phyloP scores from a whole-genome alignment of 495 filamentous ascomycete species.

The Margaritispora aquatica region DNA sequence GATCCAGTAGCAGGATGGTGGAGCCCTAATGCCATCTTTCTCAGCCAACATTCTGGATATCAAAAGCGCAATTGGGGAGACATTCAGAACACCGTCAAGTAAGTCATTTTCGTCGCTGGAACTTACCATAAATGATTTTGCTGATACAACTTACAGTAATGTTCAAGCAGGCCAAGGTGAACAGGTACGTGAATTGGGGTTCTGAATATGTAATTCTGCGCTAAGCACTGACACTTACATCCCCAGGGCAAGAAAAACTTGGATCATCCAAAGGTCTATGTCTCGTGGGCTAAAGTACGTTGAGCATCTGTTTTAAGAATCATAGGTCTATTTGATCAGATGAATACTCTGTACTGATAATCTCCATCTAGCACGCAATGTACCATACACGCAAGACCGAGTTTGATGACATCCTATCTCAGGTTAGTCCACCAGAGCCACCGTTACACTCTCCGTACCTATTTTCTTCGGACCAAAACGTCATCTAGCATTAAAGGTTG shows the following conservation, averaged over 20 bases:
- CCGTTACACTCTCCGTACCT: too few relatives aligned
- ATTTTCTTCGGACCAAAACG: too few relatives aligned
- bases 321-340: too few relatives aligned
- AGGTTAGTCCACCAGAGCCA: neutral
- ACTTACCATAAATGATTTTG: neutral
- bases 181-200: too few relatives aligned
- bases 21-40: neutral
- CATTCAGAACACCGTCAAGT: neutral
- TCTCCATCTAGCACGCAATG: too few relatives aligned
- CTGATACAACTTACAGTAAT: neutral
- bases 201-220: too few relatives aligned
- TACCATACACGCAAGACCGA: neutral
- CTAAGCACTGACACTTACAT: too few relatives aligned
- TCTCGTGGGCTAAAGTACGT: neutral
- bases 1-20: neutral
- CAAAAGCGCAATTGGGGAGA: neutral
- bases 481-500: too few relatives aligned
- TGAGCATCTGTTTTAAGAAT: too few relatives aligned
- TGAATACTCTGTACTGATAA: too few relatives aligned
- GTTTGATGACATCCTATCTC: neutral
- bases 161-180: neutral
- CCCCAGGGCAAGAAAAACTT: neutral
- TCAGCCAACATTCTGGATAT: neutral
- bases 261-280: neutral
- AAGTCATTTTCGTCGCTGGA: neutral